Evolutionary conservation across 768 basidiomycete species (phyloP), one percentile per base, ranked within the genome.

Genomic region (Boletus patriciae): DNA sequence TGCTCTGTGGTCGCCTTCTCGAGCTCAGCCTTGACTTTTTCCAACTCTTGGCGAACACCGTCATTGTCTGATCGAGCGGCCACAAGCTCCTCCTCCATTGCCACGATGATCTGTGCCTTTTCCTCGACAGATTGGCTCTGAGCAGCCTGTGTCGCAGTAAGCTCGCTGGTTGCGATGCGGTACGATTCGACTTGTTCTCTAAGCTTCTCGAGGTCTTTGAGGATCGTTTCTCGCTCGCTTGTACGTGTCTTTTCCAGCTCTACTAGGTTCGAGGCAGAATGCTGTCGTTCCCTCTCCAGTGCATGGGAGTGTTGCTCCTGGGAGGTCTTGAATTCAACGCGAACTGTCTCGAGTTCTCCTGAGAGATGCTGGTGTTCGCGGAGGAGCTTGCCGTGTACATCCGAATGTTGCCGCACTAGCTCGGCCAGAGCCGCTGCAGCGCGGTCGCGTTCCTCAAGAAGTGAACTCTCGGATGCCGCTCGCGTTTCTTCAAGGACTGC

Each of bases 291-390:
- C 58, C 55, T 64, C 34, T 66, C 70, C 43, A 74, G 49, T 29
- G 46, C 50, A 15, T 50, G 58, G 13, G 57, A 59, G 27, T 69
- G 52, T 13, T 62, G 53, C 19, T 57, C 59, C 27, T 62, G 62
- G 36, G 58, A 50, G 8, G 74, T 70, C 50, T 71, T 70, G 29
- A 72, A 66, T 15, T 73, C 70, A 8, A 72, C 63, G 66, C 85
- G 87, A 67, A 84, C 74, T 10, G 81, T 75, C 62, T 86, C 83
- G 15, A 91, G 70, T 66, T 92, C 86, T 58, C 84, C 61, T 25
- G 54, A 44, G 12, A 80, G 71, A 31, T 68, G 50, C 41, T 73
- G 73, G 54, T 70, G 73, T 41, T 75, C 74, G 55, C 69, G 71
- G 27, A 67, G 61, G 31, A 78, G 65, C 21, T 70, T 70, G 56